Base-by-base conservation (phyloP, 345 rosid species). In the Boechera retrofracta region DNA sequence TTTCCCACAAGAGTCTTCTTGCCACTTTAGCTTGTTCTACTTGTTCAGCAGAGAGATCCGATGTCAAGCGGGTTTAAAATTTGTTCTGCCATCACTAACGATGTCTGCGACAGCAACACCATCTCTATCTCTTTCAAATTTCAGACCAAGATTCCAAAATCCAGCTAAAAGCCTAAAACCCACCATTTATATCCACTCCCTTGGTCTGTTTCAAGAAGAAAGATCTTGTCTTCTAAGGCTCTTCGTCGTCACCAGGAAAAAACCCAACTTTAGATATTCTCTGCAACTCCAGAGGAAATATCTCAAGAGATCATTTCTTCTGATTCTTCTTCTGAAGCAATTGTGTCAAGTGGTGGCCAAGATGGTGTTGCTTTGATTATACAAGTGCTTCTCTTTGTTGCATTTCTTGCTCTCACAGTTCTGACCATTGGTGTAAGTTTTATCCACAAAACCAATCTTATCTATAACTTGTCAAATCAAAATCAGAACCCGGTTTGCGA, bases 361-460 rank as follows among this genome's bases (percentile, higher is more conserved):
- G 96, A 82, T 42, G 85, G 86, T 63, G 79, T 69, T 6, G 76
- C 81, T 69, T 69, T 55, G 58, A 45, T 89, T 32, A 79, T 88
- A 53, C 80, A 85, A 44, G 70, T 38, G 71, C 93, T 88, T 47
- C 86, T 91, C 72, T 51, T 86, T 65, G 15, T 72, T 31, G 97
- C 97, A 62, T 91, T 93, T 53, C 48, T 71, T 62, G 84, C 80
- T 71, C 85, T 89, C 18, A 55, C 87, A 7, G 71, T 91, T 72
- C 96, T 93, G 78, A 88, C 97, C 5, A 69, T 89, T 75, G 97
- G 96, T 86, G 94, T 91, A 82, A 85, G 74, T 78, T 39, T 65
- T 7, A 65, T 57, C 73, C 53, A 56, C 52, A 16, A 29, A 44
- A 7, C 56, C 2, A 71, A 38, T 49, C 77, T 71, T 72, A 78